phyloP scores from a whole-genome alignment of 139 green algal species.

The Chlorella vulgaris region DNA sequence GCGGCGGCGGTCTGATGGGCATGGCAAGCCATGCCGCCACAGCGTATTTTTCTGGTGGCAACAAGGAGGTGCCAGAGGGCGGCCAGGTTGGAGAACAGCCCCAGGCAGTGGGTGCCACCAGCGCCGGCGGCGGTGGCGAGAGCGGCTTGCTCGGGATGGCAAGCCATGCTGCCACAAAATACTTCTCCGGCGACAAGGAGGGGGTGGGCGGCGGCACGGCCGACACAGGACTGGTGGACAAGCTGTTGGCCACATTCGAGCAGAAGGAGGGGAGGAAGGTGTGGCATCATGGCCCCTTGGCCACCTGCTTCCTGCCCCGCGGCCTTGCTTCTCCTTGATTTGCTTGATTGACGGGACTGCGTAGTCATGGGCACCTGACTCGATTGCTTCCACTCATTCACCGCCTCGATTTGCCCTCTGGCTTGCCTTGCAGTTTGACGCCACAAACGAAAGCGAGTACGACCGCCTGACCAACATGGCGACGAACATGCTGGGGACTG shows the following conservation, averaged over 20 bases:
- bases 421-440: neutral
- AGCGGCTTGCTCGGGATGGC: too few relatives aligned
- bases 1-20: conserved; percentile 2
- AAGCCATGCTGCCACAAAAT: neutral
- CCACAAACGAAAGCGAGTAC: neutral
- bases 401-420: neutral
- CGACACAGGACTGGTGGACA: neutral
- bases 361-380: neutral
- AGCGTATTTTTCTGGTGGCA: neutral
- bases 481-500: neutral
- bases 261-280: neutral
- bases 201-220: neutral
- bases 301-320: neutral
- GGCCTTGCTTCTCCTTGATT: neutral
- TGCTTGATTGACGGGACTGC: neutral
- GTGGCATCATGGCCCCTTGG: neutral
- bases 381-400: neutral
- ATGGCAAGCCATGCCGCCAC: too few relatives aligned
- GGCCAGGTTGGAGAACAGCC: neutral
- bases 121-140: too few relatives aligned
- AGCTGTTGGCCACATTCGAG: neutral
- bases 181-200: neutral
- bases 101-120: too few relatives aligned
- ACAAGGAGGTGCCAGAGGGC: neutral
- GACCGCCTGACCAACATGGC: neutral